Evolutionary conservation across 352 stramenopile species (phyloP), one percentile per base, ranked within the genome.

Genomic region (Pythium diclinum): DNA sequence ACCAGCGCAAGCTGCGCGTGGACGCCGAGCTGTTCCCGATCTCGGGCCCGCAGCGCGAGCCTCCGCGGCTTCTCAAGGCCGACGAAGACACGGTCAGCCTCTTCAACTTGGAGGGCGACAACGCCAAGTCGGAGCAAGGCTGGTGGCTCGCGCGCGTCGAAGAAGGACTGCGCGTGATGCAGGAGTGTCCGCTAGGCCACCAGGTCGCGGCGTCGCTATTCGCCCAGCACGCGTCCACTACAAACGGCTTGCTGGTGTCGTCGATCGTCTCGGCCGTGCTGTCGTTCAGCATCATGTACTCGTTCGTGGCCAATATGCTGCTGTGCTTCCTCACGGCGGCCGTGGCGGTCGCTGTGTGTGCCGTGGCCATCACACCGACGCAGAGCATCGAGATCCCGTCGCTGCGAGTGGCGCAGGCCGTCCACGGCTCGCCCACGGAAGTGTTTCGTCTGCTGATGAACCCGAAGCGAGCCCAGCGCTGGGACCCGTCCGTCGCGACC

Each of bases 371-470:
- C 51, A 91, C 79, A 36, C 85, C 85, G 7, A 83, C 79, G 9
- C 72, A 83, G 19, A 76, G 71, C 30, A 79, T 89, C n/a, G 87
- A 95, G 65, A 94, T 95, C 68, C 85, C 87, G 47, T 89, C 76
- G 49, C 88, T 93, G 56, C 81, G 86, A 13, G 87, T 94, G 49
- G 89, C 87, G 2, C 85, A 95, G 64, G 84, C 92, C 21, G 87
- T 94, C 28, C 78, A 94, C 60, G 87, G 87, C 21, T 91, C 85
- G 10, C 87, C 87, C 14, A 91, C 85, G 0, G 86, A 93, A 44
- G 85, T 94, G 2, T 95, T 95, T 32, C 67, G 85, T 3, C 59
- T 95, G 36, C 76, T 95, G 44, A 95, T 95, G 87, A 95, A 95
- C 74, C 52, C 76, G 10, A 92, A 91, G 69, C 74, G 85, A 32